A percentile compares a stretch with the other conserved stretches of the same genome.
Conservation (phyloP, 106 monocot species). For the Dioscorea dumetorum region DNA sequence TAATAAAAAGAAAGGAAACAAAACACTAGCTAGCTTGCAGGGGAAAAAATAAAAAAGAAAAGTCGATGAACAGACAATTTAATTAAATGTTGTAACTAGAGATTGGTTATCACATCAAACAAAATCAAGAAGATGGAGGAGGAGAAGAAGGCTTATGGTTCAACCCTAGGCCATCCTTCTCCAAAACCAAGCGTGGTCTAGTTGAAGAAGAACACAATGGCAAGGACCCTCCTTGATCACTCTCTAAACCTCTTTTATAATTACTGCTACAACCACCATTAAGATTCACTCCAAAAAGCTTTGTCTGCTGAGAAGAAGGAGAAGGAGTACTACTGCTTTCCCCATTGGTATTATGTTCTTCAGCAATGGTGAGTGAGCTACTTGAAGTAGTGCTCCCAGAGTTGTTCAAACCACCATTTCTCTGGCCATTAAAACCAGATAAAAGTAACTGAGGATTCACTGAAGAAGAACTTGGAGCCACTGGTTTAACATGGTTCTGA, state of each 20-base stretch:
- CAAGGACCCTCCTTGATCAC: not conserved
- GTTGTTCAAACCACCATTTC: conserved; percentile 13
- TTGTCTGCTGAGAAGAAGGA: conserved; percentile 7
- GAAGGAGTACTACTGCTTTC: conserved; percentile 15
- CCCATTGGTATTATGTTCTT: conserved; percentile 33
- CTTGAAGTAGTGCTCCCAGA: conserved; percentile 82
- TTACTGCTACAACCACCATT: not conserved
- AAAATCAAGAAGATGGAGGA: not conserved
- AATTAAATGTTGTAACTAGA: not conserved
- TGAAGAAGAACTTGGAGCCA: conserved; percentile 49
- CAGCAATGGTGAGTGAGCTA: conserved; percentile 92
- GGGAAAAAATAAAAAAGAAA: too few species aligned
- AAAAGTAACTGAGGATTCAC: conserved; percentile 12
- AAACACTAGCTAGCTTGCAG: too few species aligned
- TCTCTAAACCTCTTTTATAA: conserved; percentile 15
- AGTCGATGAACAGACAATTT: too few species aligned
- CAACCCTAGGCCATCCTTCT: conserved; percentile 10
- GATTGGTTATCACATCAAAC: not conserved
- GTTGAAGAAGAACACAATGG: conserved; percentile 22
- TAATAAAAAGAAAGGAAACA: too few species aligned
- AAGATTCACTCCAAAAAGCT: conserved; percentile 49
- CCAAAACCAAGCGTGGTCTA: conserved; percentile 30
- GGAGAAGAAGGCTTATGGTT: not conserved
- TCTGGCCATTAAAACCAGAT: not conserved
- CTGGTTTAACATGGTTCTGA: conserved; percentile 87